These are phyloP conservation scores for Aspergillus fijiensis DNA, from an alignment of 2,329 filamentous ascomycete species.

Conservation along the genomic window DNA sequence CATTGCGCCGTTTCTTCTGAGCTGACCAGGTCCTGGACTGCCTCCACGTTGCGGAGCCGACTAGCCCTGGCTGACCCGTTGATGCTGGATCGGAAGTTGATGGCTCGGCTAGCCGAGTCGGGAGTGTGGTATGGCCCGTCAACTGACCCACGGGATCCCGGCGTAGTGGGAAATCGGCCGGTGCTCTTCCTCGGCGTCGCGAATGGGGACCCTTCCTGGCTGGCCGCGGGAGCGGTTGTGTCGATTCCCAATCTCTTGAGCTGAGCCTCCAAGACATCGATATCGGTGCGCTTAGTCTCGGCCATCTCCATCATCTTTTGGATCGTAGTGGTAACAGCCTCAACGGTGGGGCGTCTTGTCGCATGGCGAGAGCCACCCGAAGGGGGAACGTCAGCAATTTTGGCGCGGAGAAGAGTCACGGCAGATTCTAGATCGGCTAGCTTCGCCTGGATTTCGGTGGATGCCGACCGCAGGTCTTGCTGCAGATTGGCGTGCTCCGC, in stretches of 20 bases:
- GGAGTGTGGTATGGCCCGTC: constrained; percentile 42
- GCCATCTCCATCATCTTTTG: constrained; percentile 89
- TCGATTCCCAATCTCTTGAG: constrained; percentile 69
- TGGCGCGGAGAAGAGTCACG: constrained; percentile 74
- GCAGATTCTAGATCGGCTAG: constrained; percentile 78
- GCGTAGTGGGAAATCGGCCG: constrained; percentile 37
- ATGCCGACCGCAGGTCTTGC: constrained; percentile 75
- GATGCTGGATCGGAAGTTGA: constrained; percentile 36
- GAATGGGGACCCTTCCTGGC: constrained; percentile 41
- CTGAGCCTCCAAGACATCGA: constrained; percentile 85
- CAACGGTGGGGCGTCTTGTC: constrained; percentile 71
- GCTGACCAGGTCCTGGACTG: constrained; percentile 23
- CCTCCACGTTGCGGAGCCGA: constrained; percentile 34
- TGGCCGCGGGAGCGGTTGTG: constrained; percentile 23
- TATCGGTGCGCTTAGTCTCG: constrained; percentile 84
- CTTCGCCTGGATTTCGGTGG: constrained; percentile 69
- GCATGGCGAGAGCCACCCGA: constrained; percentile 44
- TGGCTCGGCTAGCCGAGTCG: constrained; percentile 35
- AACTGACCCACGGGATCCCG: constrained; percentile 37
- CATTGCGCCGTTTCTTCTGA: constrained; percentile 35
- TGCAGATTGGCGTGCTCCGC: constrained; percentile 82
- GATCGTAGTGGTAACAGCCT: constrained; percentile 88
- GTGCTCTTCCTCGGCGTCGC: constrained; percentile 36
- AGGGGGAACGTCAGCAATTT: constrained; percentile 60
- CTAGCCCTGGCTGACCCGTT: constrained; percentile 36